These are phyloP conservation scores for Canna indica DNA, from an alignment of 176 grass and related monocot genomes.

Conservation along the genomic window DNA sequence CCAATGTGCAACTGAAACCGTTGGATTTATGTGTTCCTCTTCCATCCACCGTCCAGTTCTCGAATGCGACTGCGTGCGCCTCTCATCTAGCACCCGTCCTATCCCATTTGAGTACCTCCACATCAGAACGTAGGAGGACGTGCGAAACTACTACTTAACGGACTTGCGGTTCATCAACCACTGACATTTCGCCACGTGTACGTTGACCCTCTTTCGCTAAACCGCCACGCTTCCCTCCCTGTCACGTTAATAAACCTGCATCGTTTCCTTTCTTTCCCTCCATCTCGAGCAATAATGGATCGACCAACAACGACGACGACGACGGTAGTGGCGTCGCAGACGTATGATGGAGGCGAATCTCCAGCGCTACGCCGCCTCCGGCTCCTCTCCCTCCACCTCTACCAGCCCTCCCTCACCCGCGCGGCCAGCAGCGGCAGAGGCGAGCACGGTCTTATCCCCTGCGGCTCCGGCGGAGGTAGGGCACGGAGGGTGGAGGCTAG, in stretches of 20 bases:
- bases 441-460: constrained; percentile 33
- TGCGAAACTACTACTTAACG: no score
- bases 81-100: no score
- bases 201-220: neutral
- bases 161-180: no score
- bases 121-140: no score
- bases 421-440: neutral
- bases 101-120: no score
- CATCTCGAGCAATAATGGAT: neutral
- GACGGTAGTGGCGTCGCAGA: constrained; percentile 6
- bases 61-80: no score
- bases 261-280: neutral
- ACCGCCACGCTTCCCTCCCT: neutral
- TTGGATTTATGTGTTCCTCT: no score
- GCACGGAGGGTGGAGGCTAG: constrained; percentile 26
- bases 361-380: constrained; percentile 44
- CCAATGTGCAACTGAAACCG: no score
- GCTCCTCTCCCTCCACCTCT: constrained; percentile 49
- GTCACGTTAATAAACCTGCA: neutral
- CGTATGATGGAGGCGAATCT: neutral
- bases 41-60: no score
- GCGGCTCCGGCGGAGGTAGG: constrained; percentile 14
- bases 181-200: neutral
- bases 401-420: constrained; percentile 9
- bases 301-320: constrained; percentile 23